A percentile compares a stretch with the other conserved stretches of the same genome.
These are phyloP conservation scores for Brassica carinata DNA, from an alignment of 345 rosid species.

Conservation along the genomic window DNA sequence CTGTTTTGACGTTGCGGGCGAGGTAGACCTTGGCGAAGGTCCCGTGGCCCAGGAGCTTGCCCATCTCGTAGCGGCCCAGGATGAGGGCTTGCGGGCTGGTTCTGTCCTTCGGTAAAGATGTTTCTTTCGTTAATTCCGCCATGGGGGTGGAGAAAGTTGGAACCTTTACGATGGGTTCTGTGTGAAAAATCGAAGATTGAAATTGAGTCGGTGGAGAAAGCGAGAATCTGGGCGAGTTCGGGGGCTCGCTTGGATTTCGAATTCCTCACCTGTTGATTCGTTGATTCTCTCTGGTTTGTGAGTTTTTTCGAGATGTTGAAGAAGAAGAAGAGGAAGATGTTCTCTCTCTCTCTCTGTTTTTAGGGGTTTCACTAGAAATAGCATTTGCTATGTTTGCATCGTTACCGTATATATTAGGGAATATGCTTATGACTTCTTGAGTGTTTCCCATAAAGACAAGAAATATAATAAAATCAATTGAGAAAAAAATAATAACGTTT, in stretches of 20 bases:
- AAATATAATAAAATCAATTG: background rate
- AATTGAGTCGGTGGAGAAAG: background rate
- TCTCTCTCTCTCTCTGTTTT: background rate
- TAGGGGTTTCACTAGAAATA: background rate
- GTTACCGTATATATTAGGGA: slow-evolving; percentile 1
- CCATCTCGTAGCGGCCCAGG: background rate
- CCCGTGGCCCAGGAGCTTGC: background rate
- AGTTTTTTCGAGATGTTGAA: background rate
- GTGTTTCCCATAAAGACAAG: background rate
- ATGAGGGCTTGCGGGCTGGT: background rate
- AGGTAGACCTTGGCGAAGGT: background rate
- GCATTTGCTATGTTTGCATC: background rate
- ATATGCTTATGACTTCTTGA: background rate
- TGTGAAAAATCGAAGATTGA: background rate
- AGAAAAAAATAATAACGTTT: background rate
- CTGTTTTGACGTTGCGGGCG: background rate
- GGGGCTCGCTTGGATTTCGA: background rate
- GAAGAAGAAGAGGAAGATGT: background rate
- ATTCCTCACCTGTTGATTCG: background rate
- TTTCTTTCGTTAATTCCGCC: background rate
- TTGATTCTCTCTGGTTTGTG: background rate
- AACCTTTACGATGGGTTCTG: background rate
- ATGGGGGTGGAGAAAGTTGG: background rate
- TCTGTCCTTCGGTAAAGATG: background rate
- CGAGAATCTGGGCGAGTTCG: background rate